Evolutionary conservation across 371 early-diverging fungal genomes (phyloP), one percentile per base, ranked within the genome.

Genomic region (Polyrhizophydium stewartii): DNA sequence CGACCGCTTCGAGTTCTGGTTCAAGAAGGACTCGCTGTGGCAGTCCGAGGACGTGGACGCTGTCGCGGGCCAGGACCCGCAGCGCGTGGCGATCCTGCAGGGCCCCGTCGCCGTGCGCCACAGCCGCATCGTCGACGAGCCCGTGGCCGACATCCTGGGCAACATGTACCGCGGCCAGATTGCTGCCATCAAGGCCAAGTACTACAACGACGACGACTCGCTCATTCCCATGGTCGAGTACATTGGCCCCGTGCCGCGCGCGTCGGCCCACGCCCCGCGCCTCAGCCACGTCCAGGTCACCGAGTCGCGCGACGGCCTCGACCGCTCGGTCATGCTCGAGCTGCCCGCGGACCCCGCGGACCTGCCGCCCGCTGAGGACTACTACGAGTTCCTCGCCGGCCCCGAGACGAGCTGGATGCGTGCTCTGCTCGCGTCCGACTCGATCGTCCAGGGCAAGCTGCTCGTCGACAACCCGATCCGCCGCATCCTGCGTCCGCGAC

Each of bases 21-120:
- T 94, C 82, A 94, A 95, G 86, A 96, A 96, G 87, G 97, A 96
- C 74, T 91, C 92, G 33, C 80, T 95, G 57, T 95, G 97, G 95
- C 97, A 96, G 76, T 83, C 91, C 10, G 97, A 96, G 76, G 91
- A 93, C 63, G 73, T 95, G 19, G 88, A 88, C 52, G 94, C 97
- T 32, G 90, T 96, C 51, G 89, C 90, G 1, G 94, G 82, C 63
- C 89, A 91, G 72, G 97, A 96, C 74, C 89, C 91, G 25, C 87
- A 87, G 62, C 86, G 97, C 68, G 91, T 91, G n/a, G 91, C 91
- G 75, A 93, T 96, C 65, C 81, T 95, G 56, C 97, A 96, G 68
- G 97, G 97, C 53, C 97, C 97, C 50, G 86, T 93, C 16, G 94
- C 97, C 55, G 94, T 83, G 51, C 83, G 81, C 41, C 88, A 92